Conservation (phyloP, 371 early-diverging fungal genomes). For the Mucor sp. region DNA sequence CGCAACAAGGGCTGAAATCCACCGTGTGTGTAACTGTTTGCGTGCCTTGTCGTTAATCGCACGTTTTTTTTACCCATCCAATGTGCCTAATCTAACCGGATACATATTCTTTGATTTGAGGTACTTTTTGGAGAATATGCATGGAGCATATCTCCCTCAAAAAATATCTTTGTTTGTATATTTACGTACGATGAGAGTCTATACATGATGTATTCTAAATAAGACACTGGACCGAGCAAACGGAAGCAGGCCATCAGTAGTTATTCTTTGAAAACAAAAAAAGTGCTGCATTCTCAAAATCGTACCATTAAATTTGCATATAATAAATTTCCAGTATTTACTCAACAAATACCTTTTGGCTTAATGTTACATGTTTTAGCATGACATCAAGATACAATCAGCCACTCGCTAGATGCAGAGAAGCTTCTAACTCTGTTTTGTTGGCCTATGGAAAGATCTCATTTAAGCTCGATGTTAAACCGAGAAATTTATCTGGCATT, state of each 20-base stretch:
- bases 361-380: background rate
- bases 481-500: background rate
- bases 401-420: background rate
- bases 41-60: background rate
- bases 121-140: background rate
- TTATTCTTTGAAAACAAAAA: background rate
- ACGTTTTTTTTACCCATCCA: background rate
- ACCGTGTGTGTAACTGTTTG: background rate
- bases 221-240: background rate
- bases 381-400: background rate
- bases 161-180: too few species aligned
- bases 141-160: background rate
- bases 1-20: background rate
- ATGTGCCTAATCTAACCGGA: background rate
- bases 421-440: background rate
- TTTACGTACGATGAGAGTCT: background rate
- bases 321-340: background rate
- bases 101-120: background rate
- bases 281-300: background rate
- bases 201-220: background rate
- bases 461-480: background rate
- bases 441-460: background rate
- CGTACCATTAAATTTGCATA: background rate
- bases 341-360: background rate
- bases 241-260: background rate